Base-by-base conservation (phyloP, 1,139 yeast species). In the Yamadazyma atlantica region DNA sequence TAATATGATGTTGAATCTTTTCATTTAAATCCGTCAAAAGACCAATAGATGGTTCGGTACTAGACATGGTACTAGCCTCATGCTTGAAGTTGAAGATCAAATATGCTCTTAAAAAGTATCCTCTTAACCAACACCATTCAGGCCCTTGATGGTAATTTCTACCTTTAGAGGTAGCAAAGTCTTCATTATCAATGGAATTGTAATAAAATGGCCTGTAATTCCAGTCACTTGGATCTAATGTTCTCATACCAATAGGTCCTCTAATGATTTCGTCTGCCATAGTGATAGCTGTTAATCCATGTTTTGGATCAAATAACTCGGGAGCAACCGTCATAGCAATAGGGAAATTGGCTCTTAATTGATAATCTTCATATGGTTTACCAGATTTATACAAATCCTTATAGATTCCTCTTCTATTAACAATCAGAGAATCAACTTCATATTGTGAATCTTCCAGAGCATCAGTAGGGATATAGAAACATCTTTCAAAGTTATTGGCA, bases 91-190 rank as follows among this genome's bases (percentile, higher is more conserved):
- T 80, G 59, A 85, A 80, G 36, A 64, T 58, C 33, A 73, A 64
- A 55, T 71, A 81, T 0, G 97, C 96, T 45, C 97, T 75, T 49
- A 92, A 64, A 57, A 87, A 90, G 62, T 80, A 89, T 1, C 98
- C 98, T 28, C 75, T 73, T 44, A 82, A 79, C 97, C 97, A 92
- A 16, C 86, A 83, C 98, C 98, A 92, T 58, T 92, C 98, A 1
- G 98, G 98, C 2, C 98, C 98, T 63, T 92, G 97, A 60, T 92
- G 98, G 60, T 92, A 92, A 62, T 92, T 92, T 53, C 97, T 76
- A 14, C 98, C 98, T 62, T 89, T 89, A 4, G 97, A 74, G 0
- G 97, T 89, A 1, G 95, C 89, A 69, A 89, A 92, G 58, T 92
- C 96, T 7, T 75, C 78, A 37, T 78, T 80, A 54, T 92, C 97